phyloP scores from a whole-genome alignment of 2,329 filamentous ascomycete species.

The Aureobasidium sp. region DNA sequence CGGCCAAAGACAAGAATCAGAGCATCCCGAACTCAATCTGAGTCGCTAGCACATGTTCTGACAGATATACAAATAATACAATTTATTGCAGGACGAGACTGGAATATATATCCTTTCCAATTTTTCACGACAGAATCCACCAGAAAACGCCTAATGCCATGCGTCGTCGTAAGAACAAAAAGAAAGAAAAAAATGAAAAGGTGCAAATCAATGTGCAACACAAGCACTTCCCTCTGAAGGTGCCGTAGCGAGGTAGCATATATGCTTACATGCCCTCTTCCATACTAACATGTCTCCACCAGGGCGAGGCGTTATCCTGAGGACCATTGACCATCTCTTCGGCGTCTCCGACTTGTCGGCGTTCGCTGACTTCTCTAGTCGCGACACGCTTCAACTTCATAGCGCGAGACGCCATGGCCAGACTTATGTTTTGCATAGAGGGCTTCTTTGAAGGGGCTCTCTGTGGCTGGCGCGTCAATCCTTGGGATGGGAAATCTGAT shows the following conservation, averaged over 20 bases:
- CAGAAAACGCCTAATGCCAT: conserved; percentile 2
- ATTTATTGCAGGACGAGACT: neutral
- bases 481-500: conserved; percentile 35
- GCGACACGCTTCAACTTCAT: conserved; percentile 61
- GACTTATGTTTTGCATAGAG: conserved; percentile 42
- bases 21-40: no score
- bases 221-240: neutral
- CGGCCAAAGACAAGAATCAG: neutral
- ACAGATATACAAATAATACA: neutral
- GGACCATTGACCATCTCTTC: conserved; percentile 61
- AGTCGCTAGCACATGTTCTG: no score
- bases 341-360: conserved; percentile 84
- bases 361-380: conserved; percentile 67
- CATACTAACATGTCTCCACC: conserved; percentile 45
- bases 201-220: neutral
- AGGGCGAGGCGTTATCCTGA: conserved; percentile 25
- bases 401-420: conserved; percentile 38
- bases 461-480: conserved; percentile 40
- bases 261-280: conserved; percentile 38
- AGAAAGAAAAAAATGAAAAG: neutral
- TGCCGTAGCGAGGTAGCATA: neutral
- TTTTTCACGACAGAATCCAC: neutral
- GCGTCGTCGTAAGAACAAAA: neutral
- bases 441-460: conserved; percentile 18
- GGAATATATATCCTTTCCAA: conserved; percentile 1